phyloP scores from a whole-genome alignment of 345 rosid species.

The Diplotaxis tenuifolia region DNA sequence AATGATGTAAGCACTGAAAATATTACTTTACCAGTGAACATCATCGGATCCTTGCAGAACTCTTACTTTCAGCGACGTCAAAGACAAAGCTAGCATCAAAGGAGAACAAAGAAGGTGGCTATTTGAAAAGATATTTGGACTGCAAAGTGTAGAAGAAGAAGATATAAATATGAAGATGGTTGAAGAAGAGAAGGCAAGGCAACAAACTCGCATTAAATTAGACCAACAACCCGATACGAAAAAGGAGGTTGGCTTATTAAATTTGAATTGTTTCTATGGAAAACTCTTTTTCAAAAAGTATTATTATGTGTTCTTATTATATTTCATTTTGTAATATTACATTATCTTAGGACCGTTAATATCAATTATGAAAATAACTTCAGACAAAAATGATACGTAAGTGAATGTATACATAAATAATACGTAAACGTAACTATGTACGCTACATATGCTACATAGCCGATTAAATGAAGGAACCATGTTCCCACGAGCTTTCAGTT shows the following conservation, averaged over 20 bases:
- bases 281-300: neutral
- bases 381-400: too few species aligned
- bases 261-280: conserved; percentile 36
- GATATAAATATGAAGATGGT: conserved; percentile 38
- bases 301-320: conserved; percentile 35
- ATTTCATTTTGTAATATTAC: conserved; percentile 31
- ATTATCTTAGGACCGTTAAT: neutral
- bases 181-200: conserved; percentile 18
- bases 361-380: neutral
- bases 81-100: neutral
- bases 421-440: neutral
- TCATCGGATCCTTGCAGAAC: neutral
- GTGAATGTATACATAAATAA: too few species aligned
- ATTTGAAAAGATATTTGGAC: neutral
- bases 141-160: conserved; percentile 29
- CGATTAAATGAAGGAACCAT: conserved; percentile 34
- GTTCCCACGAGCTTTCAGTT: conserved; percentile 44
- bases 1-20: neutral
- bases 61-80: neutral
- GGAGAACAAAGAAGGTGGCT: neutral
- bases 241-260: conserved; percentile 52
- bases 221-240: conserved; percentile 73
- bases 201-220: conserved; percentile 57
- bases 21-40: neutral
- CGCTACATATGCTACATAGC: conserved; percentile 18